Evolutionary conservation across 768 basidiomycete genomes (phyloP).

Genomic region (Leucogyrophana mollusca): DNA sequence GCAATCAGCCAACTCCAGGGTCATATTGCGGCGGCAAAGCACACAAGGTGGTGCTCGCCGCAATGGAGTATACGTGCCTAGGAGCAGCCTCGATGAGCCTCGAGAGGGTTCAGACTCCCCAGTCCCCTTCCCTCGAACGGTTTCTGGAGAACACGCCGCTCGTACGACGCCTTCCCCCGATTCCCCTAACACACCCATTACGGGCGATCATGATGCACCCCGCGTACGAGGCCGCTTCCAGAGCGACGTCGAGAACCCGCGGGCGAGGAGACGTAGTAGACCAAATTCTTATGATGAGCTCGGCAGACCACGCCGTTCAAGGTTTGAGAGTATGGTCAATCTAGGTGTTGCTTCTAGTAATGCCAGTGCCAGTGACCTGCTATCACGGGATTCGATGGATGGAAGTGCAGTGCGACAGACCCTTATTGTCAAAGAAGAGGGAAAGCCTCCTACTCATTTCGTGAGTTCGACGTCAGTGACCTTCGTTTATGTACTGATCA

Average conservation of each 20-base stretch:
- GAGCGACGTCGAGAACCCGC: constrained; percentile 67
- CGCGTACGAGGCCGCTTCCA: constrained; percentile 63
- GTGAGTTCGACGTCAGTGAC: constrained; percentile 47
- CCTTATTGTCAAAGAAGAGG: constrained; percentile 77
- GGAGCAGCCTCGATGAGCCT: constrained; percentile 33
- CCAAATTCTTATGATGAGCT: constrained; percentile 72
- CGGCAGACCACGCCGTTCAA: constrained; percentile 52
- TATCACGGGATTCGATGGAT: constrained; percentile 60
- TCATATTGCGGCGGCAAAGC: constrained; percentile 57
- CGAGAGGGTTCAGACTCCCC: constrained; percentile 35
- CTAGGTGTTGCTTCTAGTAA: constrained; percentile 50
- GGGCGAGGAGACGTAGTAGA: constrained; percentile 48
- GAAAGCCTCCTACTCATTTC: constrained; percentile 76
- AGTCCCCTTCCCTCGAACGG: constrained; percentile 67
- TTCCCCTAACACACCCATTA: constrained; percentile 33
- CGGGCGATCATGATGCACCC: constrained; percentile 26
- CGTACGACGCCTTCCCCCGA: constrained; percentile 37
- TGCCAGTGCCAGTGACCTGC: constrained; percentile 65
- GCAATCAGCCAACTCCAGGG: constrained; percentile 35
- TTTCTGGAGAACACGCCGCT: constrained; percentile 48
- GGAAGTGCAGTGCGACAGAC: constrained; percentile 65
- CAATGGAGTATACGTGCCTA: constrained; percentile 47
- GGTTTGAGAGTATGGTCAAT: constrained; percentile 75
- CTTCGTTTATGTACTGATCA: constrained; percentile 9
- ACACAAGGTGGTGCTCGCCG: constrained; percentile 47